These are phyloP conservation scores for Clavispora phyllophila DNA, from an alignment of 805 yeast species.

Conservation along the genomic window DNA sequence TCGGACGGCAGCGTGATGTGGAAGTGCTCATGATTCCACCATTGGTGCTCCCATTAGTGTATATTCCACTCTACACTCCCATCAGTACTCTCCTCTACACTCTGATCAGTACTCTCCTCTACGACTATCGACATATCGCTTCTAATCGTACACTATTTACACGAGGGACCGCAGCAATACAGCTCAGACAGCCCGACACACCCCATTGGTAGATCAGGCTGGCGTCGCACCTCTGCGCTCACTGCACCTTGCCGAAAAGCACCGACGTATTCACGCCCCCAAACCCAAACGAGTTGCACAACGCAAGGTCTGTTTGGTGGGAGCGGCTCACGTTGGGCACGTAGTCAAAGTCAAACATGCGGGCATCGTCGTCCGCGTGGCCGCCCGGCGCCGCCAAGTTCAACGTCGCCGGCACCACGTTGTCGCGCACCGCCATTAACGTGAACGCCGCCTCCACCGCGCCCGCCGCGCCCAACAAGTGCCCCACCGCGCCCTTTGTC, in stretches of 20 bases:
- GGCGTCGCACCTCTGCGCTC: no score
- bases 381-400: slow-evolving; percentile 57
- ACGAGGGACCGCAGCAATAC: no score
- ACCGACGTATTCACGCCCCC: slow-evolving; percentile 93
- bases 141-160: no score
- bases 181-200: no score
- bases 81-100: no score
- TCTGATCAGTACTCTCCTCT: no score
- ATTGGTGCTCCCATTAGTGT: no score
- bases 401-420: slow-evolving; percentile 71
- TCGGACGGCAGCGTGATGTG: no score
- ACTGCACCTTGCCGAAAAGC: slow-evolving; percentile 31
- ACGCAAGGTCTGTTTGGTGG: slow-evolving; percentile 48
- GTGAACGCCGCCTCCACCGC: slow-evolving; percentile 87
- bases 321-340: slow-evolving; percentile 44
- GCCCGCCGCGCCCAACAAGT: slow-evolving; percentile 93
- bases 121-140: no score
- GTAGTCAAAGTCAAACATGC: slow-evolving; percentile 48
- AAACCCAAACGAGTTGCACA: slow-evolving; percentile 92
- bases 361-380: slow-evolving; percentile 39
- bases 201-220: no score
- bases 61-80: no score
- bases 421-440: slow-evolving; percentile 53
- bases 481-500: slow-evolving; percentile 91
- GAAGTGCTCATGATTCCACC: no score